These are phyloP conservation scores for Marsdenia floribunda DNA, from an alignment of 257 asterid species.

Conservation along the genomic window DNA sequence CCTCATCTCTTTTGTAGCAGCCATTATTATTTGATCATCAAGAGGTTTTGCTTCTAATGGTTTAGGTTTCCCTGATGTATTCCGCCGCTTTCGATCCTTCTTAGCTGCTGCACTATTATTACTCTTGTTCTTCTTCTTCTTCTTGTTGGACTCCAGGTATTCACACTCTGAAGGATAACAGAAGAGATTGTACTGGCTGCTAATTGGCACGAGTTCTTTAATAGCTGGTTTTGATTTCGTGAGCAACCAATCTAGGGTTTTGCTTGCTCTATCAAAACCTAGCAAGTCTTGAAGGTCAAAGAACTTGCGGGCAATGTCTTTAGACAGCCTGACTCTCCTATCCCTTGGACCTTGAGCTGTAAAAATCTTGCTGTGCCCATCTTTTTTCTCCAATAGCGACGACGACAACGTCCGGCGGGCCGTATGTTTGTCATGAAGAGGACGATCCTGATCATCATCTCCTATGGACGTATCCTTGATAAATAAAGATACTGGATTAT, in stretches of 20 bases:
- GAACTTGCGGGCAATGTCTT: slow-evolving; percentile 72
- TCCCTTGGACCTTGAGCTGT: slow-evolving; percentile 85
- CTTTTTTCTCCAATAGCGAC: slow-evolving; percentile 27
- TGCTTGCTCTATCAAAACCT: slow-evolving; percentile 80
- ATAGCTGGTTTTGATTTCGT: slow-evolving; percentile 65
- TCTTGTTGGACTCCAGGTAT: neutral
- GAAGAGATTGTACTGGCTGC: neutral
- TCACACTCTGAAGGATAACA: neutral
- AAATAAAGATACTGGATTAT: too few relatives aligned
- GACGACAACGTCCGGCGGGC: neutral
- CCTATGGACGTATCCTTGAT: too few relatives aligned
- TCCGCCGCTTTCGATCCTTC: slow-evolving; percentile 12
- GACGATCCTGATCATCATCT: slow-evolving; percentile 1
- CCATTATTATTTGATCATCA: neutral
- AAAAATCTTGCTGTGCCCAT: slow-evolving; percentile 72
- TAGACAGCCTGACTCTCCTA: slow-evolving; percentile 78
- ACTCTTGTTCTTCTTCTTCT: neutral
- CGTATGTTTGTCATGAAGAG: neutral
- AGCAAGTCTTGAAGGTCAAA: slow-evolving; percentile 83
- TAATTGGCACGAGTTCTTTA: slow-evolving; percentile 36
- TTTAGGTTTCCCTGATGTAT: neutral
- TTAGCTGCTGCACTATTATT: neutral
- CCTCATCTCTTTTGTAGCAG: slow-evolving; percentile 52
- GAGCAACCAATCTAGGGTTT: slow-evolving; percentile 86
- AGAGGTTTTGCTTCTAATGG: neutral